Conservation (phyloP, 257 asterid genomes). For the Jacaranda mimosifolia region DNA sequence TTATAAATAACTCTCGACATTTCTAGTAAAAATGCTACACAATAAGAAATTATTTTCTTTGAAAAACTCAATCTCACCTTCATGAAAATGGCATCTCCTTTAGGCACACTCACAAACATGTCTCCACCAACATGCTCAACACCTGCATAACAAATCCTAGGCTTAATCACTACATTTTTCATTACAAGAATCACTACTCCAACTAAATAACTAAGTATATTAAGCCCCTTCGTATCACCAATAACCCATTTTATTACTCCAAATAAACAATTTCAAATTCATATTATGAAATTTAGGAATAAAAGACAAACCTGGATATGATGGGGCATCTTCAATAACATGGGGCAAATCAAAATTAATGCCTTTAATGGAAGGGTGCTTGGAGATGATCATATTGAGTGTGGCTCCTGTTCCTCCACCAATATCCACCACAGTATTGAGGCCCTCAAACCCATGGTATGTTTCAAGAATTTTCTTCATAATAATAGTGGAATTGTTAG, state of each 20-base stretch:
- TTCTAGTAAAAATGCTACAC: too few species aligned
- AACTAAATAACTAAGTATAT: too few species aligned
- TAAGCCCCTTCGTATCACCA: too few species aligned
- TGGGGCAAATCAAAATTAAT: slow-evolving; percentile 87
- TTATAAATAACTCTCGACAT: too few species aligned
- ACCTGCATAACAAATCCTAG: slow-evolving; percentile 44
- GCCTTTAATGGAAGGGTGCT: slow-evolving; percentile 71
- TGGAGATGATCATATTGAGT: slow-evolving; percentile 69
- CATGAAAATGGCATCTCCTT: slow-evolving; percentile 92
- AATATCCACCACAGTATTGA: slow-evolving; percentile 80
- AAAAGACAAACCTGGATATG: slow-evolving; percentile 62
- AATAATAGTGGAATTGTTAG: slow-evolving; percentile 68
- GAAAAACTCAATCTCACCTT: too few species aligned
- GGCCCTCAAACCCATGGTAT: slow-evolving; percentile 74
- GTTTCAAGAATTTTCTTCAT: slow-evolving; percentile 78
- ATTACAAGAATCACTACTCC: too few species aligned
- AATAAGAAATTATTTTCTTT: too few species aligned
- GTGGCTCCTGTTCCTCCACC: slow-evolving; percentile 94
- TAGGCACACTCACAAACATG: slow-evolving; percentile 86
- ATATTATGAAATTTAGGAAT: too few species aligned
- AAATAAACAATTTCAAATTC: too few species aligned
- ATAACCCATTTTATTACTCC: too few species aligned
- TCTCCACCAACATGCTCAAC: slow-evolving; percentile 93
- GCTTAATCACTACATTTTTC: too few species aligned
- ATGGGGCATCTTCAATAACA: slow-evolving; percentile 75